A percentile compares a stretch with the other conserved stretches of the same genome.
Evolutionary conservation across 768 basidiomycete genomes (phyloP).

Genomic region (Dentipellis sp.): DNA sequence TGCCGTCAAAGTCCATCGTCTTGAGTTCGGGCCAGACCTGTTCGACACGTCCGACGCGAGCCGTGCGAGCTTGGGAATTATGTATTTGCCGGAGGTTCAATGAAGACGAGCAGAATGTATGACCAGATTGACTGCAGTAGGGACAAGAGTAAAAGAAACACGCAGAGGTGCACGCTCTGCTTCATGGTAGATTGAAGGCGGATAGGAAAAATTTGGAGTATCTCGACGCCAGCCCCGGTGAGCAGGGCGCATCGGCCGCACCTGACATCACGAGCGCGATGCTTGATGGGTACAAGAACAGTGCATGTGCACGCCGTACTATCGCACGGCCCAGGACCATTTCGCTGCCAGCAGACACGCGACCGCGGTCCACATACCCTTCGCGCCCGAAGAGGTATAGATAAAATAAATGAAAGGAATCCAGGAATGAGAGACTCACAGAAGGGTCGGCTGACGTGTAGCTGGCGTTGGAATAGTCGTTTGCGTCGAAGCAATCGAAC

Average conservation of each 20-base stretch:
- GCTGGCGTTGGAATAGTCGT: neutral
- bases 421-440: slow-evolving; percentile 4
- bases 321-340: too few relatives aligned
- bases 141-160: neutral
- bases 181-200: too few relatives aligned
- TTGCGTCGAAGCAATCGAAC: slow-evolving; percentile 22
- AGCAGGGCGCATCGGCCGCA: too few relatives aligned
- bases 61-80: slow-evolving; percentile 34
- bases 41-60: slow-evolving; percentile 33
- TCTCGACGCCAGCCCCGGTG: too few relatives aligned
- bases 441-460: slow-evolving; percentile 13
- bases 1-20: too few relatives aligned
- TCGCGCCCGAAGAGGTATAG: neutral
- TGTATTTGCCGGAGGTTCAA: slow-evolving; percentile 36
- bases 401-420: slow-evolving; percentile 2
- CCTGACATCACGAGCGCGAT: too few relatives aligned
- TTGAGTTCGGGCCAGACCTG: slow-evolving; percentile 48
- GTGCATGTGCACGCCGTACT: neutral
- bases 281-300: too few relatives aligned
- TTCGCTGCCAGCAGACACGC: neutral
- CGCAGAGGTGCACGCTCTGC: too few relatives aligned
- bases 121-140: neutral
- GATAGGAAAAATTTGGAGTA: too few relatives aligned
- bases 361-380: too few relatives aligned
- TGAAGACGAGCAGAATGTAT: neutral